Base-by-base conservation (phyloP, 2,329 filamentous ascomycete species). In the Trichophyton verrucosum region DNA sequence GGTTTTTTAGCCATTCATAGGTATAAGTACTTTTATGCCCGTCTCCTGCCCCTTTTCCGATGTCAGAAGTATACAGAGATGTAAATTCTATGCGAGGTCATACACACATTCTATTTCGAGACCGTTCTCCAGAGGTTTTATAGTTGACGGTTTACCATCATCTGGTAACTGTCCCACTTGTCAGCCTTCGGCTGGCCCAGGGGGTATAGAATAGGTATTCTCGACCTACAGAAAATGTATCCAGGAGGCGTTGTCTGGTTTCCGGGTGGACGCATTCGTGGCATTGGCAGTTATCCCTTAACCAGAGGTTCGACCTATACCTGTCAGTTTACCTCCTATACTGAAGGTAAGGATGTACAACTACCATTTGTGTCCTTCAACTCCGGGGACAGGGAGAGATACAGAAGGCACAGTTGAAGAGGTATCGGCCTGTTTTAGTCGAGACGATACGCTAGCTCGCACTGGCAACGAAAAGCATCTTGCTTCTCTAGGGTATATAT, bases 251-350 rank as follows among this genome's bases (percentile, higher is more conserved):
- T 72, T 91, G 88, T 71, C 80, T 83, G 3, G 88, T 91, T 63
- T 85, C 81, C 61, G 82, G 81, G 71, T 90, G 86, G 24, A 87
- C 78, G 69, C 88, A 91, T 62, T 76, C 71, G 1, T 72, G 67
- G 69, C 87, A 91, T 62, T 84, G 85, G 68, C 88, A 91, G 68
- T 89, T 87, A 67, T 91, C 87, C 64, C 87, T 64, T 55, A 65
- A 56, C 63, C 63, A 65, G 8, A 65, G 17, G 47, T 55, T 59
- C 7, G 61, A 57, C 61, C 64, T 65, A 42, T n/a, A 42, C 6
- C 17, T n/a, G 13, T 57, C 20, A 57, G 36, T 38, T 13, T 15
- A 3, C 4, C 15, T 24, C 9, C 11, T 11, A 13, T 20, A 9
- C n/a, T 30, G 1, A 20, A 24, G n/a, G 20, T 9, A 27, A 7